Evolutionary conservation across 805 yeast species (phyloP).

Genomic region (Suhomyces canberraensis): DNA sequence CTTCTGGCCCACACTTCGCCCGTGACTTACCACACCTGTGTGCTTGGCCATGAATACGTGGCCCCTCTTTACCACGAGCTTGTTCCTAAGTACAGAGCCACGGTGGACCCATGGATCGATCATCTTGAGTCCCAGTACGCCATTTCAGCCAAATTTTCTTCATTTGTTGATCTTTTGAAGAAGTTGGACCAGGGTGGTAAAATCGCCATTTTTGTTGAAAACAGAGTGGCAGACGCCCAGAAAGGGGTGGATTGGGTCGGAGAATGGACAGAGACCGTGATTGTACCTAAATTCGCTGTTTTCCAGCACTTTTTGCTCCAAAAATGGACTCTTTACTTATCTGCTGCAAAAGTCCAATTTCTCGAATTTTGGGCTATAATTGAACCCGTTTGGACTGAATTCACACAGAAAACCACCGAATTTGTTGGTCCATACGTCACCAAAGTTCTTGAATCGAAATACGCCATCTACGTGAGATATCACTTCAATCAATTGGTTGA

Average conservation of each 20-base stretch:
- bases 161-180: no score
- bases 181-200: neutral
- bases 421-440: no score
- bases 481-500: neutral
- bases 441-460: neutral
- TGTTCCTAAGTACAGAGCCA: no score
- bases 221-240: neutral
- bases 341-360: neutral
- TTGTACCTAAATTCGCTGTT: neutral
- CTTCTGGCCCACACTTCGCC: neutral
- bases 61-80: no score
- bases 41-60: conserved; percentile 4
- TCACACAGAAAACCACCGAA: no score
- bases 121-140: no score
- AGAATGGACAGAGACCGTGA: neutral
- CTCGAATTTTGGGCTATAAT: conserved; percentile 1
- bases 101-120: no score
- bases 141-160: no score
- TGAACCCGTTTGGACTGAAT: no score
- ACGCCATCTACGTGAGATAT: neutral
- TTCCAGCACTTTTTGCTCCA: no score
- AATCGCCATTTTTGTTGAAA: neutral
- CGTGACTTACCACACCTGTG: conserved; percentile 9
- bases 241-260: neutral
- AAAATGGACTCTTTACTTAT: neutral